Evolutionary conservation across 1,284 basidiomycete genomes (phyloP).

Genomic region (Porodaedalea pini): DNA sequence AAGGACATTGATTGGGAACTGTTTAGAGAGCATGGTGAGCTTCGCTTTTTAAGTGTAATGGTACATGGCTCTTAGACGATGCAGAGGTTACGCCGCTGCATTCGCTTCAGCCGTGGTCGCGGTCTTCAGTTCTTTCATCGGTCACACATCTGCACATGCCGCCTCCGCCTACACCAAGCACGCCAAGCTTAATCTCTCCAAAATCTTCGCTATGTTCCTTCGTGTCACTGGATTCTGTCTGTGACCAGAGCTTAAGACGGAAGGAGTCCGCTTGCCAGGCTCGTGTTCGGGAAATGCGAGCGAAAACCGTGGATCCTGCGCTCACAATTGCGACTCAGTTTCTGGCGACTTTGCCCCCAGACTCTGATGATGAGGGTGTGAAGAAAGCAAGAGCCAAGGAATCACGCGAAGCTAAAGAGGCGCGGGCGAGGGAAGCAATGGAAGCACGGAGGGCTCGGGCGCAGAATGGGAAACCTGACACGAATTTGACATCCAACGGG

Average conservation of each 20-base stretch:
- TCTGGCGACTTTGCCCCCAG: slow-evolving; percentile 16
- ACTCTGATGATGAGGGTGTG: slow-evolving; percentile 14
- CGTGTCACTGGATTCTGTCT: slow-evolving; percentile 4
- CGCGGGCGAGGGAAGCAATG: not conserved
- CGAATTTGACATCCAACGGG: not conserved
- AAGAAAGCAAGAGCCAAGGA: slow-evolving; percentile 4
- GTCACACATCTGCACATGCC: not conserved
- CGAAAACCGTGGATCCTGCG: slow-evolving; percentile 14
- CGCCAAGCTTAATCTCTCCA: not conserved
- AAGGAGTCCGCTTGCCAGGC: not conserved
- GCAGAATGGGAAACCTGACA: too few relatives aligned
- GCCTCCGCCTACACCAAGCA: slow-evolving; percentile 10
- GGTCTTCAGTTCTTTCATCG: slow-evolving; percentile 1
- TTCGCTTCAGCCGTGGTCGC: not conserved
- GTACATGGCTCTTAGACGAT: not conserved
- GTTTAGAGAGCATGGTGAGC: slow-evolving; percentile 19
- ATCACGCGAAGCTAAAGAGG: not conserved
- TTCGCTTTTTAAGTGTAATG: not conserved
- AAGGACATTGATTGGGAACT: slow-evolving; percentile 24
- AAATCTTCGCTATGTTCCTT: slow-evolving; percentile 5
- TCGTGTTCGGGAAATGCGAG: not conserved
- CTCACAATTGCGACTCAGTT: slow-evolving; percentile 8
- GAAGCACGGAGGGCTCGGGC: not conserved
- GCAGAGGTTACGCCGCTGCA: slow-evolving; percentile 7
- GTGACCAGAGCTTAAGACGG: not conserved